Evolutionary conservation across 805 yeast species (phyloP).

Genomic region (Starmerella apis): DNA sequence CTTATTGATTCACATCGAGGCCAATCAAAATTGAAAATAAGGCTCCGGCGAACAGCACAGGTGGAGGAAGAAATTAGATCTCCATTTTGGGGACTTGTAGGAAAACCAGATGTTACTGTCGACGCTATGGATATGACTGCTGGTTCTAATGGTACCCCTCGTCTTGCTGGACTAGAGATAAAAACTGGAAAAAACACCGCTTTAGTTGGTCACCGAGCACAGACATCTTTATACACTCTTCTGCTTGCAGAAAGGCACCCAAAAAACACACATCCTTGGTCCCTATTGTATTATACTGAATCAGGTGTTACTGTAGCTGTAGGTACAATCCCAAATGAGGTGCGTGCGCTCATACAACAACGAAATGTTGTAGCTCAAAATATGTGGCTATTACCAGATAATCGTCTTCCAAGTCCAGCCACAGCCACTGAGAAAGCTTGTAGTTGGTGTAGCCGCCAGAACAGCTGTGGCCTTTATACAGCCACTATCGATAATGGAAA

Average conservation of each 20-base stretch:
- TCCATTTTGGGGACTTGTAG: conserved; percentile 79
- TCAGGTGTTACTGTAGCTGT: conserved; percentile 45
- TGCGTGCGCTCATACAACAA: conserved; percentile 57
- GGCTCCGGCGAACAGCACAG: conserved; percentile 38
- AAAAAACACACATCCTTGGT: conserved; percentile 51
- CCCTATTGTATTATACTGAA: conserved; percentile 65
- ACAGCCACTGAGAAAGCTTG: conserved; percentile 32
- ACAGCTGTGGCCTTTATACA: conserved; percentile 26
- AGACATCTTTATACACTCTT: conserved; percentile 70
- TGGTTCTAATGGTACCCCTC: conserved; percentile 30
- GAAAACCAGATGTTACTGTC: conserved; percentile 79
- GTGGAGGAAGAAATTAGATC: conserved; percentile 90
- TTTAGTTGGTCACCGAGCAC: conserved; percentile 67
- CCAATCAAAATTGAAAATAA: conserved; percentile 38
- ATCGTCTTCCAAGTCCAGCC: conserved; percentile 14
- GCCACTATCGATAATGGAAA: conserved; percentile 17
- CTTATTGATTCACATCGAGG: conserved; percentile 10
- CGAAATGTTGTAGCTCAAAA: conserved; percentile 60
- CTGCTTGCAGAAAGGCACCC: conserved; percentile 66
- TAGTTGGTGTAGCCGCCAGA: conserved; percentile 24
- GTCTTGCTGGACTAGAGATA: conserved; percentile 71
- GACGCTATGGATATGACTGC: conserved; percentile 37
- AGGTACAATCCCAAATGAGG: conserved; percentile 44
- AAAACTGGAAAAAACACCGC: conserved; percentile 63
- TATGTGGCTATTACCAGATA: conserved; percentile 32